Evolutionary conservation across 2,329 filamentous ascomycete species (phyloP).

Genomic region (Penicillium expansum): DNA sequence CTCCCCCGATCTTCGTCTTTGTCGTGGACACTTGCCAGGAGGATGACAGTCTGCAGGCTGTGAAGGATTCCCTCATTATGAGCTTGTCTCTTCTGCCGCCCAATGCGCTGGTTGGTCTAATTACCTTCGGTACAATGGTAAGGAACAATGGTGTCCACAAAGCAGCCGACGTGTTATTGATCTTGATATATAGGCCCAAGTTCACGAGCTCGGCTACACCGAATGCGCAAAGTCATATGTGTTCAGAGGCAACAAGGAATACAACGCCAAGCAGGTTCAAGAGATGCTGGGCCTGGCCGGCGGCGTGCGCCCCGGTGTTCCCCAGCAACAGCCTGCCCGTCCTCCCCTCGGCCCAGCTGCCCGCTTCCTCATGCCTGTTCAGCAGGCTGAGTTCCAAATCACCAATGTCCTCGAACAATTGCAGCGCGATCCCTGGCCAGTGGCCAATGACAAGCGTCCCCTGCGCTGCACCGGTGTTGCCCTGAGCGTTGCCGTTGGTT

Average conservation of each 20-base stretch:
- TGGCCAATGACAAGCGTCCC: constrained; percentile 85
- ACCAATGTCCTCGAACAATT: constrained; percentile 93
- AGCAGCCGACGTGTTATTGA: constrained; percentile 9
- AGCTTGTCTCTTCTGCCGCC: constrained; percentile 62
- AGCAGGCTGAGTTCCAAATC: constrained; percentile 95
- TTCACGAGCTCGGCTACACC: constrained; percentile 96
- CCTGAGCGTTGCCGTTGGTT: constrained; percentile 87
- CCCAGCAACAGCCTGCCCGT: constrained; percentile 64
- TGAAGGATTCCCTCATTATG: constrained; percentile 67
- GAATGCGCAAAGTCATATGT: constrained; percentile 99
- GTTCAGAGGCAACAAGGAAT: constrained; percentile 96
- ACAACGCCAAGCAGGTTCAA: constrained; percentile 97
- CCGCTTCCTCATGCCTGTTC: constrained; percentile 88
- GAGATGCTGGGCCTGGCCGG: constrained; percentile 88
- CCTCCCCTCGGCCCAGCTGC: constrained; percentile 75
- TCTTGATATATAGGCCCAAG: constrained; percentile 65
- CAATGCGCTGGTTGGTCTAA: constrained; percentile 62
- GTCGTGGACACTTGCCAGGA: constrained; percentile 69
- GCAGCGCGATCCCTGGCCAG: constrained; percentile 96
- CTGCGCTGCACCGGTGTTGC: constrained; percentile 93
- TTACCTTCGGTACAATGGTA: constrained; percentile 85
- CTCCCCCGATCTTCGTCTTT: constrained; percentile 66
- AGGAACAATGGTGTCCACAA: constrained; percentile 18
- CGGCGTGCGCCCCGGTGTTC: constrained; percentile 67
- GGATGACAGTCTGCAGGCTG: constrained; percentile 64